phyloP scores from a whole-genome alignment of 139 green algal species.

The Axilococcus clingmanii region DNA sequence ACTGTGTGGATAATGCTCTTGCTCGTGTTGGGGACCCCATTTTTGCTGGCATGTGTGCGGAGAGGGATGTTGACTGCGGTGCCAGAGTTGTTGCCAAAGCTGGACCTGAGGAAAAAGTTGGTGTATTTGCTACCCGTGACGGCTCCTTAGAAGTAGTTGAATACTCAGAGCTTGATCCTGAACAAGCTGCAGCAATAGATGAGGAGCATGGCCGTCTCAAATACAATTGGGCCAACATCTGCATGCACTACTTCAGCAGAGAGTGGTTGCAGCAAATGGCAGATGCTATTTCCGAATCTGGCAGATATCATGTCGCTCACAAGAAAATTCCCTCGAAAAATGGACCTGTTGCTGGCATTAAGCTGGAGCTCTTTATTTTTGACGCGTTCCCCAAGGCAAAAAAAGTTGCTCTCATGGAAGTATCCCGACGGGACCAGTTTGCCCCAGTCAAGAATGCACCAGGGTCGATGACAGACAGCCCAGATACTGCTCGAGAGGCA shows the following conservation, averaged over 20 bases:
- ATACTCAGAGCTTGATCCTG: constrained; percentile 77
- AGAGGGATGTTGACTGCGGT: constrained; percentile 35
- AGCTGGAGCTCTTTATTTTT: constrained; percentile 97
- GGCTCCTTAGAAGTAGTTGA: constrained; percentile 69
- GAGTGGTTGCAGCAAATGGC: constrained; percentile 56
- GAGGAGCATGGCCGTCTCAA: constrained; percentile 43
- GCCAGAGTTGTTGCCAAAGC: constrained; percentile 66
- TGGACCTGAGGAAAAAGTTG: constrained; percentile 69
- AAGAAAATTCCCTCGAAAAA: constrained; percentile 75
- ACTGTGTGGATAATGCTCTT: constrained; percentile 84
- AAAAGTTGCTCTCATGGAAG: constrained; percentile 42
- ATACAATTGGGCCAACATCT: constrained; percentile 92
- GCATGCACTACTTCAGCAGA: constrained; percentile 88
- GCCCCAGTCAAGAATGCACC: constrained; percentile 83
- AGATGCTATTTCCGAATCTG: constrained; percentile 12
- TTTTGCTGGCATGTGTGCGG: constrained; percentile 68
- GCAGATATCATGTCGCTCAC: constrained; percentile 74
- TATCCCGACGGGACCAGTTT: constrained; percentile 62
- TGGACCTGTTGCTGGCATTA: constrained; percentile 55
- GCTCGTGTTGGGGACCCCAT: constrained; percentile 65
- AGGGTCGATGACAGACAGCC: constrained; percentile 57
- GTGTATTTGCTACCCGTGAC: constrained; percentile 53
- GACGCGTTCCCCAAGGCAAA: constrained; percentile 73
- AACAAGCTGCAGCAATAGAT: constrained; percentile 46
- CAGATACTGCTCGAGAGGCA: constrained; percentile 65